Percentiles rank a stretch among this genome's conserved stretches.
Evolutionary conservation across 2,329 filamentous ascomycete species (phyloP).

Genomic region (Neofusicoccum umdonicola): DNA sequence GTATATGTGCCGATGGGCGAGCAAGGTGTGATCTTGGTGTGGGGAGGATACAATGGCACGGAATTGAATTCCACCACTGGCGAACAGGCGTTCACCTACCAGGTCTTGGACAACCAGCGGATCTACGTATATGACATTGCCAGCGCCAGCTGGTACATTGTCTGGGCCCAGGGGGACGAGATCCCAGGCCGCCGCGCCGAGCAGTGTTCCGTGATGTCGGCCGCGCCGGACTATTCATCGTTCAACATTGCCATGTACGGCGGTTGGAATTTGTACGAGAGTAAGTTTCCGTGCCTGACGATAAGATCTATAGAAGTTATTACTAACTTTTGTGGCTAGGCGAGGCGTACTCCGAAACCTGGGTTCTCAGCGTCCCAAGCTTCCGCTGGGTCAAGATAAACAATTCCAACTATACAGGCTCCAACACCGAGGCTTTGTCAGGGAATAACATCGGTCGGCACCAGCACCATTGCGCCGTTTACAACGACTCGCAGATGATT

Average conservation of each 20-base stretch:
- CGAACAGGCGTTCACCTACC: background rate
- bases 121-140: conserved; percentile 13
- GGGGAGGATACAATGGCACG: background rate
- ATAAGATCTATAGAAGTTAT: background rate
- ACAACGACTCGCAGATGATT: conserved; percentile 16
- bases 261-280: conserved; percentile 9
- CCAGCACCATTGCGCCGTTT: conserved; percentile 5
- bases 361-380: conserved; percentile 12
- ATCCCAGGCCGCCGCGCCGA: conserved; percentile 2
- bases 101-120: background rate
- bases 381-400: conserved; percentile 17
- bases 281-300: background rate
- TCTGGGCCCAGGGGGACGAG: conserved; percentile 4
- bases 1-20: conserved; percentile 9
- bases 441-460: conserved; percentile 3
- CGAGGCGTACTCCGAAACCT: background rate
- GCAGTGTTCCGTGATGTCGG: conserved; percentile 4
- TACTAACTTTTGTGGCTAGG: background rate
- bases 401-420: conserved; percentile 1
- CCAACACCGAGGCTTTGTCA: background rate
- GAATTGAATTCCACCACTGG: background rate
- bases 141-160: conserved; percentile 7
- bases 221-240: conserved; percentile 14
- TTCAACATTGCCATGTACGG: conserved; percentile 17
- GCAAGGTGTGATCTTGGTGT: background rate